A percentile compares a stretch with the other conserved stretches of the same genome.
These are phyloP conservation scores for Aspergillus brasiliensis DNA, from an alignment of 2,329 filamentous ascomycete genomes.

Conservation along the genomic window DNA sequence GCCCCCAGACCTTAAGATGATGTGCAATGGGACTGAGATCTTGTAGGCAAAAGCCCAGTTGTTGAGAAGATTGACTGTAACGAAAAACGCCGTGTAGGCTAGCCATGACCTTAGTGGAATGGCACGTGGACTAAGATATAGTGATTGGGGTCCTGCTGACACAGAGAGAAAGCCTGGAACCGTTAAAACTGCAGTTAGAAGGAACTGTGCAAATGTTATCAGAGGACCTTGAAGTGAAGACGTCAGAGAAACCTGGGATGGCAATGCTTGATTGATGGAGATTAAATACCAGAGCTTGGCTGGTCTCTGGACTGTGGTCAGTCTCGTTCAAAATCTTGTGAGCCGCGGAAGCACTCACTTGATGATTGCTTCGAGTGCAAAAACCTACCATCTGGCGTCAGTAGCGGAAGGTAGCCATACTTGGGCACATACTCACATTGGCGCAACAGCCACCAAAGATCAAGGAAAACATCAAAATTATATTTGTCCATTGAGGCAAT, in stretches of 20 bases:
- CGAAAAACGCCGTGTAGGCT: constrained; percentile 87
- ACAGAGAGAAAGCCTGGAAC: constrained; percentile 74
- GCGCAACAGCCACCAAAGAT: constrained; percentile 97
- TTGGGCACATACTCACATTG: constrained; percentile 64
- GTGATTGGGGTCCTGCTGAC: constrained; percentile 60
- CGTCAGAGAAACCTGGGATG: constrained; percentile 3
- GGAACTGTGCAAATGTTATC: constrained; percentile 85
- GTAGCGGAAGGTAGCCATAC: constrained; percentile 19
- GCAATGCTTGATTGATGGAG: background rate
- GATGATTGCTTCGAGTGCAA: constrained; percentile 90
- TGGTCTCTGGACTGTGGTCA: constrained; percentile 63
- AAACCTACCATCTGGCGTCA: constrained; percentile 63
- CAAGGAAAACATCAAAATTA: constrained; percentile 71
- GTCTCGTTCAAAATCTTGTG: background rate
- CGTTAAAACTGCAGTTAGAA: constrained; percentile 77
- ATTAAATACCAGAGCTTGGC: constrained; percentile 71
- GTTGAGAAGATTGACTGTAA: constrained; percentile 91
- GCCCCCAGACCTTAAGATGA: constrained; percentile 91
- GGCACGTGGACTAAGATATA: constrained; percentile 74
- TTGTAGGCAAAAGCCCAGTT: constrained; percentile 97
- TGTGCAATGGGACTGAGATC: constrained; percentile 94
- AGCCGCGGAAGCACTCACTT: constrained; percentile 62
- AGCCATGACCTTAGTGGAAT: constrained; percentile 85
- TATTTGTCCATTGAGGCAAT: constrained; percentile 63
- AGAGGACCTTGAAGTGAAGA: constrained; percentile 64